A percentile compares a stretch with the other conserved stretches of the same genome.
phyloP scores from a whole-genome alignment of 257 asterid genomes.

The Ballota nigra region DNA sequence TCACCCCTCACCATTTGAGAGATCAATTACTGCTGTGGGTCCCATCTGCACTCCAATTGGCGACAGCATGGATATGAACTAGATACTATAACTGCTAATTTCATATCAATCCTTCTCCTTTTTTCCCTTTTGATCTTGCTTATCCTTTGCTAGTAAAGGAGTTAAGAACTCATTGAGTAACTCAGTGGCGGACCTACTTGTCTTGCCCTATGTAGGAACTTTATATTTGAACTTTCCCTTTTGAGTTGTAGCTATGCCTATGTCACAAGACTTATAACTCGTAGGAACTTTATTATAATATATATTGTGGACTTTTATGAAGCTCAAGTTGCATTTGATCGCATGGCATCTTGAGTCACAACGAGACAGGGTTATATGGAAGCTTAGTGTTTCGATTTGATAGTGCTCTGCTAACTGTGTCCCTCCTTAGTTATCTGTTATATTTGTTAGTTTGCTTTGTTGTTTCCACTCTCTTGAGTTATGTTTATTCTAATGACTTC shows the following conservation, averaged over 20 bases:
- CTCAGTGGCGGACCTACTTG: conserved; percentile 47
- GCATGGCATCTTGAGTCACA: conserved; percentile 25
- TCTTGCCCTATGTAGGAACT: conserved; percentile 66
- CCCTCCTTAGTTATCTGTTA: background rate
- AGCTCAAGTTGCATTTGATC: conserved; percentile 32
- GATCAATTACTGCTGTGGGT: conserved; percentile 70
- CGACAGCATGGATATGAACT: conserved; percentile 92
- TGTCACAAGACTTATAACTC: conserved; percentile 39
- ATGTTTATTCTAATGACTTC: background rate
- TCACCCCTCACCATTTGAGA: conserved; percentile 87
- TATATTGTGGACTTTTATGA: conserved; percentile 37
- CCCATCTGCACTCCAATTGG: conserved; percentile 88
- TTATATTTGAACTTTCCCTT: conserved; percentile 42
- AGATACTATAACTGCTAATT: conserved; percentile 42
- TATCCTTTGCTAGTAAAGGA: conserved; percentile 37
- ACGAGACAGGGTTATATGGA: conserved; percentile 18
- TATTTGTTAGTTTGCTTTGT: background rate
- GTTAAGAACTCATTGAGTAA: conserved; percentile 42
- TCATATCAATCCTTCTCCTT: conserved; percentile 28
- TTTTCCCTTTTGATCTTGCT: conserved; percentile 29
- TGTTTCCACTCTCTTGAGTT: background rate
- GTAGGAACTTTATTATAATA: conserved; percentile 46
- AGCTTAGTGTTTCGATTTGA: conserved; percentile 22
- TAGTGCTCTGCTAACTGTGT: conserved; percentile 27
- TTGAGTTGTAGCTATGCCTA: conserved; percentile 46